These are phyloP conservation scores for Apophysomyces variabilis DNA, from an alignment of 371 early-diverging fungal species.

Conservation along the genomic window DNA sequence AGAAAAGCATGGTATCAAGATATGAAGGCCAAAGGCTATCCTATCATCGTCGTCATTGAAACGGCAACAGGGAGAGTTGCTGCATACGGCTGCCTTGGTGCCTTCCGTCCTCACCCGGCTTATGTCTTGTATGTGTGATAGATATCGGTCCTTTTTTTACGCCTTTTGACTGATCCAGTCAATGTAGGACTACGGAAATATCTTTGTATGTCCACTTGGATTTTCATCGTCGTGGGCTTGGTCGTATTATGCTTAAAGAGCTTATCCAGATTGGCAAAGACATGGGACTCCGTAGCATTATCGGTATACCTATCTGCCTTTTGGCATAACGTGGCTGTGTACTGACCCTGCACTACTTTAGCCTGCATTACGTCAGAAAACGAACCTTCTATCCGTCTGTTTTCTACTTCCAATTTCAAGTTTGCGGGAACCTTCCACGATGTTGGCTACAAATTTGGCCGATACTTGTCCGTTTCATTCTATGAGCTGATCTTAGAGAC, in stretches of 20 bases:
- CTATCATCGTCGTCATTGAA: slow-evolving; percentile 51
- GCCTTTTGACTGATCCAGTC: background rate
- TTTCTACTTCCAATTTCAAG: slow-evolving; percentile 38
- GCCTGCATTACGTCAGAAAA: slow-evolving; percentile 54
- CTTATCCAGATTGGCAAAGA: slow-evolving; percentile 39
- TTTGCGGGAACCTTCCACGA: slow-evolving; percentile 39
- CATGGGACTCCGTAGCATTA: slow-evolving; percentile 38
- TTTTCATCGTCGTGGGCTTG: slow-evolving; percentile 50
- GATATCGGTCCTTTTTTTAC: background rate
- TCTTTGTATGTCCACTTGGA: slow-evolving; percentile 48
- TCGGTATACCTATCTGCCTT: slow-evolving; percentile 25
- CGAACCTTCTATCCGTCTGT: slow-evolving; percentile 36
- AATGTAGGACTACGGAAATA: slow-evolving; percentile 43
- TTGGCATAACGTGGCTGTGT: background rate
- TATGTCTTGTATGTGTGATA: slow-evolving; percentile 38
- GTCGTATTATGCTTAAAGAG: slow-evolving; percentile 34
- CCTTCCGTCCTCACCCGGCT: slow-evolving; percentile 45
- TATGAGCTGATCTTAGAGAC: slow-evolving; percentile 39
- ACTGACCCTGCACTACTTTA: background rate
- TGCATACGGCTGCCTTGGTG: slow-evolving; percentile 42
- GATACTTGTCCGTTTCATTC: slow-evolving; percentile 45
- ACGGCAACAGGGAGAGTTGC: slow-evolving; percentile 35
- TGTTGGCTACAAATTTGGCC: slow-evolving; percentile 51
- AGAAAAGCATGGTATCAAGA: slow-evolving; percentile 43
- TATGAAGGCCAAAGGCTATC: slow-evolving; percentile 36